These are phyloP conservation scores for Rhodosorus marinus DNA, from an alignment of 23 red algal species.

Conservation along the genomic window DNA sequence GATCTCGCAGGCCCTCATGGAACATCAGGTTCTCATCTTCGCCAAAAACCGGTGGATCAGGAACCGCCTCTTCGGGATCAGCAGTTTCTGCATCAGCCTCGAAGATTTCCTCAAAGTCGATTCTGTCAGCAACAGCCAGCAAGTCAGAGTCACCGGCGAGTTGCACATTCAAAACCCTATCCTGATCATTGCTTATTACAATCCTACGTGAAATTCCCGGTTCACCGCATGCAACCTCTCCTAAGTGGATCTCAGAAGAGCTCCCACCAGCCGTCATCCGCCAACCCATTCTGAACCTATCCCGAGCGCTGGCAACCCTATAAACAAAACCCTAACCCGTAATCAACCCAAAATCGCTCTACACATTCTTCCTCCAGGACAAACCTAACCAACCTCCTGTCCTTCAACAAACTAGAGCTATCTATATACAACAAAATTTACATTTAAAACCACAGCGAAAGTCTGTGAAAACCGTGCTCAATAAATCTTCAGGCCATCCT, in stretches of 20 bases:
- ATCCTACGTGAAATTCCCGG: not conserved
- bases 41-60: not conserved
- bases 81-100: not conserved
- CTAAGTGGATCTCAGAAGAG: not conserved
- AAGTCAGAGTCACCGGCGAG: not conserved
- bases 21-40: not conserved
- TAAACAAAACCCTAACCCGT: too few species aligned
- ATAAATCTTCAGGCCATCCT: too few species aligned
- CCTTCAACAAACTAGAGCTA: too few species aligned
- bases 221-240: not conserved
- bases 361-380: too few species aligned
- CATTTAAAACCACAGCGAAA: too few species aligned
- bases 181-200: not conserved
- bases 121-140: not conserved
- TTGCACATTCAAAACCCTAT: not conserved
- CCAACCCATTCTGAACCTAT: too few species aligned
- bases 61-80: not conserved
- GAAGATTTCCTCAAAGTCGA: not conserved
- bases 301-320: too few species aligned
- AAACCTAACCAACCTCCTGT: too few species aligned
- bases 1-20: not conserved
- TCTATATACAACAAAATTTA: too few species aligned
- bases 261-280: too few species aligned
- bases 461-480: too few species aligned
- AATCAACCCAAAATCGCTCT: too few species aligned